Evolutionary conservation across 371 early-diverging fungal species (phyloP), one percentile per base, ranked within the genome.

Genomic region (Batkoa obscura): DNA sequence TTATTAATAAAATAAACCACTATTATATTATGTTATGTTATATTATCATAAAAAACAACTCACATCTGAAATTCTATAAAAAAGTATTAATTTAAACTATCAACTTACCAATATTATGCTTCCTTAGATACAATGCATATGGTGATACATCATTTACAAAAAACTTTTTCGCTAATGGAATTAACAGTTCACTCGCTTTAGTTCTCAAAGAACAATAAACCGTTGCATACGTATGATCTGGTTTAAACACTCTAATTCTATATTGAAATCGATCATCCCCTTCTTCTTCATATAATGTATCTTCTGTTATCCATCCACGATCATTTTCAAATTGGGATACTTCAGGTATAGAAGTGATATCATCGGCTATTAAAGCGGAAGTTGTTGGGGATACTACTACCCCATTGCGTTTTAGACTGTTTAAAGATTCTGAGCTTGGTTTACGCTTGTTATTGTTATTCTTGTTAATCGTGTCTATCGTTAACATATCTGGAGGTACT

Each of bases 161-260:
- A 59, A 84, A 81, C 59, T 87, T 88, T 58, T 76, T 79, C 37
- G 78, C 78, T 0, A 84, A 71, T 59, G 72, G 75, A 41, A 77
- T 68, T 51, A 76, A 73, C n/a, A 88, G 67, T 38, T 86, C 83
- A 30, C 72, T 70, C 1, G 86, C 75, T 1, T 85, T 81, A 1
- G 78, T 74, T 23, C 72, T 69, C 32, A 84, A 64, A 2, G 74
- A 72, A 37, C 80, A 76, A 54, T 72, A 76, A 45, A 88, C 72
- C 0, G 87, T 87, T 38, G 78, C 81, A 64, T 83, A 88, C 0
- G 88, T 86, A 36, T 75, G 72, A 59, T 85, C 87, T 1, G 73
- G 73, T 35, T 77, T 68, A 59, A 78, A 81, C 23, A 79, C 72
- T 33, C 79, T 76, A 48, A 81, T 75, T 58, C 70, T 70, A 52